These are phyloP conservation scores for Termitomyces sp. DNA, from an alignment of 768 basidiomycete genomes.

Conservation along the genomic window DNA sequence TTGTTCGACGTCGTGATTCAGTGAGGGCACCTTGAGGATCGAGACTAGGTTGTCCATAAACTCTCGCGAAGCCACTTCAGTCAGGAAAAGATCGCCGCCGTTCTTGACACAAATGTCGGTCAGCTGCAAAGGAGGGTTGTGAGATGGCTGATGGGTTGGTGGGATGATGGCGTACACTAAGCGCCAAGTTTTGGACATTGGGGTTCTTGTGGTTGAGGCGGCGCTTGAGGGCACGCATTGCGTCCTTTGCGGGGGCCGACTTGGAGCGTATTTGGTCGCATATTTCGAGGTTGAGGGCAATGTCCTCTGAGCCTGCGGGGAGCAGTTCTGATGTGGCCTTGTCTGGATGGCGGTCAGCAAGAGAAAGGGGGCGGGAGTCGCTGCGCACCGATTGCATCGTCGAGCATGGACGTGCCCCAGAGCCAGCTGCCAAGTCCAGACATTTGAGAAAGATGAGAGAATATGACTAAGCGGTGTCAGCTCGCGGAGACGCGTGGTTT, in stretches of 20 bases:
- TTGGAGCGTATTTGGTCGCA: slow-evolving; percentile 96
- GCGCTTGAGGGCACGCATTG: slow-evolving; percentile 84
- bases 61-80: slow-evolving; percentile 80
- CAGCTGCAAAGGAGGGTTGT: slow-evolving; percentile 40
- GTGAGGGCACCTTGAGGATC: slow-evolving; percentile 68
- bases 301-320: slow-evolving; percentile 81
- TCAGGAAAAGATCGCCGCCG: slow-evolving; percentile 87
- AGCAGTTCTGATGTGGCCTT: slow-evolving; percentile 91
- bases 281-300: slow-evolving; percentile 91
- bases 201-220: slow-evolving; percentile 93
- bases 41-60: slow-evolving; percentile 93
- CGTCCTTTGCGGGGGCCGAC: slow-evolving; percentile 75
- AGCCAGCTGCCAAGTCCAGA: slow-evolving; percentile 61
- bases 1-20: slow-evolving; percentile 81
- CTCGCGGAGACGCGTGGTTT: too few relatives aligned
- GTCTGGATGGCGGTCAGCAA: slow-evolving; percentile 40
- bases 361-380: neutral
- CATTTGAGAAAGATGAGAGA: slow-evolving; percentile 29
- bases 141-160: neutral
- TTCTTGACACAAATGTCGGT: slow-evolving; percentile 96
- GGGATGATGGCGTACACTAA: slow-evolving; percentile 54
- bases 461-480: slow-evolving; percentile 10
- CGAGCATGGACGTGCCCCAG: slow-evolving; percentile 80
- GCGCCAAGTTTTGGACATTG: slow-evolving; percentile 86
- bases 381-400: slow-evolving; percentile 74